Conservation (phyloP, 2,329 filamentous ascomycete species). For the Mycosphaerelloides madeirae region DNA sequence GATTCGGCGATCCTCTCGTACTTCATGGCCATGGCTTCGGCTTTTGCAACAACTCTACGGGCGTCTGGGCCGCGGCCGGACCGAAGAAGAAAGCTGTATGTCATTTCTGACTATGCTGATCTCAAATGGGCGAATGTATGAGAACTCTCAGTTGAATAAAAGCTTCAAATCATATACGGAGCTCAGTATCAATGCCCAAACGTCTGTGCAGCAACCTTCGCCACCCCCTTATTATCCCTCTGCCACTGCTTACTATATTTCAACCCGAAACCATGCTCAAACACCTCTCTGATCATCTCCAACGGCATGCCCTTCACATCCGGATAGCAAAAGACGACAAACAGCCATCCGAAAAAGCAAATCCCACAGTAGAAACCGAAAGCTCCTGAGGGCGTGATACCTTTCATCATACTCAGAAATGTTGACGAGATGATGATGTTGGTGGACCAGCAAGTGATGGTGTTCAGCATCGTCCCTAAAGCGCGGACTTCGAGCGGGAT, state of each 20-base stretch:
- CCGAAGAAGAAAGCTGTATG: no score
- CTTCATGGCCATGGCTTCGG: no score
- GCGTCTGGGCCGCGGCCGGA: no score
- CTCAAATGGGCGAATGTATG: no score
- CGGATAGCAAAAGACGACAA: conserved; percentile 50
- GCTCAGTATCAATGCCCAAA: conserved; percentile 27
- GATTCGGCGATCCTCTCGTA: no score
- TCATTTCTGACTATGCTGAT: no score
- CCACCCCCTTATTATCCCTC: conserved; percentile 33
- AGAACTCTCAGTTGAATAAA: no score
- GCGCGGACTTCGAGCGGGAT: conserved; percentile 48
- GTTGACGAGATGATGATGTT: conserved; percentile 50
- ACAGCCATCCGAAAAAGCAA: conserved; percentile 45
- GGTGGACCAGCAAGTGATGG: conserved; percentile 41
- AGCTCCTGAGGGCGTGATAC: conserved; percentile 46
- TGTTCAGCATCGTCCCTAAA: conserved; percentile 47
- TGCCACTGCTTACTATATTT: conserved; percentile 33
- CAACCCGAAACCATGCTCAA: conserved; percentile 47
- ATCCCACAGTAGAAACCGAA: conserved; percentile 52
- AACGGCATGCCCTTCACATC: conserved; percentile 53
- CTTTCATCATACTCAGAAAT: conserved; percentile 49
- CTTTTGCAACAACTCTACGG: no score
- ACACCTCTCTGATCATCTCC: conserved; percentile 51
- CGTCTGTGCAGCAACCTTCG: conserved; percentile 16
- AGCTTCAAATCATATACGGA: no score